Evolutionary conservation across 2,329 filamentous ascomycete species (phyloP).

Genomic region (Botrytis medusae): DNA sequence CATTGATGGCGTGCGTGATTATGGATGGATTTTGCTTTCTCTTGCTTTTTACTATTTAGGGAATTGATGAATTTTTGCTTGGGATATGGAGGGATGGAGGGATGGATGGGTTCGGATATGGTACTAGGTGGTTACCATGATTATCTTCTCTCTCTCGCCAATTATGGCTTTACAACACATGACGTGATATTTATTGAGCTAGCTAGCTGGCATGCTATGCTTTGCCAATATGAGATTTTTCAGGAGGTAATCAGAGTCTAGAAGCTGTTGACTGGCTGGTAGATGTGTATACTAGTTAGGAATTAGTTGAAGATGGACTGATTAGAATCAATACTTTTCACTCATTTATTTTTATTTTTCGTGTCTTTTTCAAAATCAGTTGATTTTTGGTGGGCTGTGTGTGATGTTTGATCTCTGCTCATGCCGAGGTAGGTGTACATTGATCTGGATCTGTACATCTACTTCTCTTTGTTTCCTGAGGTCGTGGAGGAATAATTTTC

Average conservation of each 20-base stretch:
- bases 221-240: neutral
- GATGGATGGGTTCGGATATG: neutral
- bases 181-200: neutral
- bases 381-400: neutral
- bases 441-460: too few relatives aligned
- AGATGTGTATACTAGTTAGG: neutral
- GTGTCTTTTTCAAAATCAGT: neutral
- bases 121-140: neutral
- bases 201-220: neutral
- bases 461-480: too few relatives aligned
- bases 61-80: slow-evolving; percentile 1
- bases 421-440: neutral
- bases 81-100: neutral
- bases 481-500: too few relatives aligned
- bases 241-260: neutral
- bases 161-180: neutral
- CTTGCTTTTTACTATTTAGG: neutral
- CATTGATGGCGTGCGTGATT: slow-evolving; percentile 1
- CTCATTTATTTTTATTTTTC: too few relatives aligned
- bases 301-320: too few relatives aligned
- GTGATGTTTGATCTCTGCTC: neutral
- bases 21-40: slow-evolving; percentile 8
- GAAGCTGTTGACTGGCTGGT: neutral
- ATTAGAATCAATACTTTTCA: too few relatives aligned
- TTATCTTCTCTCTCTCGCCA: neutral